Base-by-base conservation (phyloP, 2,329 filamentous ascomycete species). In the Plenodomus biglobosus region DNA sequence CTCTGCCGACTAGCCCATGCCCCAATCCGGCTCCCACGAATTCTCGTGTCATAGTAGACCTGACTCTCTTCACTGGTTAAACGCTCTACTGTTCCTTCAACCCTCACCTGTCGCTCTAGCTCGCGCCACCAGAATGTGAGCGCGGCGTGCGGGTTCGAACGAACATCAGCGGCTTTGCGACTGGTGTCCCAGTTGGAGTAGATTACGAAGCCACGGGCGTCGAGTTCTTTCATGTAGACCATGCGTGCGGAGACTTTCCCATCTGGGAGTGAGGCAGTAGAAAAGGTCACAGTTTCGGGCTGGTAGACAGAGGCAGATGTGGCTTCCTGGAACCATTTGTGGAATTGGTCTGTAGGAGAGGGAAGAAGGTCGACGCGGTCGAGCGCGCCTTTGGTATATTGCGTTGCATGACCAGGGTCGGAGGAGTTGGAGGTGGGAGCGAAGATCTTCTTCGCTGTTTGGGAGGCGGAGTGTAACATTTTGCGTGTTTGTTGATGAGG, bases 141-240 rank as follows among this genome's bases (percentile, higher is more conserved):
- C 40, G 85, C 85, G 0, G 89, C 92, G 75, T 87, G 86, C 21
- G 82, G 81, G 72, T 97, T 99, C 3, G 74, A 79, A 18, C 76
- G 79, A 6, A 94, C 75, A 69, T 96, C 90, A 41, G 74, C 66
- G 0, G 85, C 82, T 76, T 85, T 84, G 21, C 80, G 75, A 50
- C 85, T 89, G 0, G 88, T 94, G 51, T 84, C 91, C 77, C 92
- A 92, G 73, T 99, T 99, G 66, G 84, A 88, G 79, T 97, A 99
- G 40, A 99, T 80, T 37, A 97, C 90, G 74, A 95, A 99, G 15
- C 92, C 91, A 17, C 71, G 73, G 4, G 78, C 73, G 72, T 97
- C 92, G 19, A 97, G 84, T 77, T 97, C 94, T 75, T 99, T 99
- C 58, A 99, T 81, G 75, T 97, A 99, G 32, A 99, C 90, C 59